Conservation (phyloP, 371 early-diverging fungal species). For the Dentiscutata heterogama region DNA sequence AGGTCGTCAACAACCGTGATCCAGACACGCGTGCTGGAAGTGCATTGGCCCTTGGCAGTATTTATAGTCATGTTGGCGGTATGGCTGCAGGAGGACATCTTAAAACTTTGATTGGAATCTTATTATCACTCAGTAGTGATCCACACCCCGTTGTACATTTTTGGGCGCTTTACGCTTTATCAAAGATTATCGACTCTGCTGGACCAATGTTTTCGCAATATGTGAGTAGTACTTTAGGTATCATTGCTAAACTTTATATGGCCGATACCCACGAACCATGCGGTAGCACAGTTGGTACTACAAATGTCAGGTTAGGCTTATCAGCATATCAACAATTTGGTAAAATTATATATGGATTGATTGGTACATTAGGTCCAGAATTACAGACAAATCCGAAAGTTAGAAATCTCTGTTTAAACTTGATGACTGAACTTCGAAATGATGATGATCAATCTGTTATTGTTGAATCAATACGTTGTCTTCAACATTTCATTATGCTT, state of each 20-base stretch:
- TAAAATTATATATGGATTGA: constrained; percentile 85
- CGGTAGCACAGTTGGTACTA: constrained; percentile 68
- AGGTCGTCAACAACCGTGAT: constrained; percentile 92
- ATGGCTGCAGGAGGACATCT: constrained; percentile 89
- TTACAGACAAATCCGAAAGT: constrained; percentile 77
- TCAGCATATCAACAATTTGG: constrained; percentile 84
- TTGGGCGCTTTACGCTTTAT: constrained; percentile 92
- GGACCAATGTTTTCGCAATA: constrained; percentile 92
- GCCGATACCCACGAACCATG: constrained; percentile 90
- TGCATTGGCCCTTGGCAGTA: constrained; percentile 89
- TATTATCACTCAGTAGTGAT: constrained; percentile 91
- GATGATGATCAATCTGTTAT: constrained; percentile 85
- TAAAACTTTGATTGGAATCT: constrained; percentile 88
- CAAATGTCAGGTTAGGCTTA: constrained; percentile 72
- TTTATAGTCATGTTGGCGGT: constrained; percentile 90
- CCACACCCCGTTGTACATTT: constrained; percentile 94
- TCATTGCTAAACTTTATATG: constrained; percentile 86
- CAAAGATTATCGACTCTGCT: constrained; percentile 88
- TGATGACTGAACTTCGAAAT: constrained; percentile 82
- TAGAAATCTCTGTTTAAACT: constrained; percentile 79
- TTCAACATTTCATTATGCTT: constrained; percentile 92
- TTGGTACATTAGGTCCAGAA: constrained; percentile 94
- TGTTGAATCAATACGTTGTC: constrained; percentile 89
- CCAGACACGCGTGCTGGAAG: constrained; percentile 94
- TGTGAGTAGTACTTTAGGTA: constrained; percentile 86